Base-by-base conservation (phyloP, 1,284 basidiomycete genomes). In the Tylopilus sp. region DNA sequence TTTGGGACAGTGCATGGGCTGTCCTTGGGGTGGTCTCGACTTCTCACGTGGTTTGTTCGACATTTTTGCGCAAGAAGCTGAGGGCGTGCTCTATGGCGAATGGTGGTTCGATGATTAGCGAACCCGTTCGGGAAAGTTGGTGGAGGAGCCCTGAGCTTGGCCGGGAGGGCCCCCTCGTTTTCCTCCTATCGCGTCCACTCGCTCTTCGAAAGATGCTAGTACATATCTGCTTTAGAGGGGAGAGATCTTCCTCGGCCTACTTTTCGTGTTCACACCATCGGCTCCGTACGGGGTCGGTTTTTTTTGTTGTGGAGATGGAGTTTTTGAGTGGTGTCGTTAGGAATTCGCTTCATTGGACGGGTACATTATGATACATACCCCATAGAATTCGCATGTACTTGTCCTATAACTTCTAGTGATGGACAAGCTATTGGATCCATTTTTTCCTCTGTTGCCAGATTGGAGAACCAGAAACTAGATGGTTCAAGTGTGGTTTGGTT, bases 1-100 rank as follows among this genome's bases (percentile, higher is more conserved):
- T 29, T 40, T 34, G 31, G 11, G 35, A 37, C 48, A 87, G 79
- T 92, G 89, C 64, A 79, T 78, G 44, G 81, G 77, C 30, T 93
- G 90, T 64, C 79, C 81, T 1, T 78, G 71, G 51, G 83, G 81
- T 42, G 89, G 79, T 37, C 81, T 97, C 48, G 93, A 97, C 71
- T 74, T 95, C 47, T 87, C 88, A 19, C 68, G 70, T n/a, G 77
- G 82, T 39, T 77, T 97, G 40, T 97, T 97, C 74, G 41, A 59
- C 2, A 70, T 61, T 64, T 84, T 88, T 54, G 78, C 76, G 0
- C 29, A 64, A 12, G 66, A 73, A 55, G 52, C 60, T 41, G 57
- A 52, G 1, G 89, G 88, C 49, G 73, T 81, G 21, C 64, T 90
- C 49, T 64, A 67, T 40, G 81, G 79, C 46, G 59, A 64, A 15